Conservation (phyloP, 2,329 filamentous ascomycete genomes). For the Macrophomina pseudophaseolina region DNA sequence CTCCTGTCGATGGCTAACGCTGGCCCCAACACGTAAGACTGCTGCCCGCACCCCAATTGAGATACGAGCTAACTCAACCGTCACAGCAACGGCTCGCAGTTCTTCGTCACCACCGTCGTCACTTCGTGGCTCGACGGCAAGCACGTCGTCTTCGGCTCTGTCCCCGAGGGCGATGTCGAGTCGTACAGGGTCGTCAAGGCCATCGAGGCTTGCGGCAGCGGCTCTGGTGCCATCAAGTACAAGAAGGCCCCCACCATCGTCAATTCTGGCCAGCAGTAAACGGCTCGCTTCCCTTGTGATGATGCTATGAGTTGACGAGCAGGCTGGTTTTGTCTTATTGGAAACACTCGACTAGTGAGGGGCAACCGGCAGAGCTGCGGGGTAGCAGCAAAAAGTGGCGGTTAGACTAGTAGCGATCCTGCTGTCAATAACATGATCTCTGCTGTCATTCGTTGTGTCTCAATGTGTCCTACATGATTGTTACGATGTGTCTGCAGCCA, state of each 20-base stretch:
- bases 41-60: constrained; percentile 8
- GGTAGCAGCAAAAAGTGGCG: constrained; percentile 26
- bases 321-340: constrained; percentile 4
- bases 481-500: background rate
- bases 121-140: constrained; percentile 75
- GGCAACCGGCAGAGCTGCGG: constrained; percentile 24
- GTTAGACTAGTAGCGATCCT: constrained; percentile 26
- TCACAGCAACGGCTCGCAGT: constrained; percentile 70
- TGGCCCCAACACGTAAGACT: constrained; percentile 79
- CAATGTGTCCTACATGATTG: background rate
- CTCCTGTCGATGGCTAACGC: constrained; percentile 95
- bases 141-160: constrained; percentile 85
- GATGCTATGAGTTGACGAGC: constrained; percentile 23
- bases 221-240: constrained; percentile 58
- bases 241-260: constrained; percentile 61
- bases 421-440: constrained; percentile 16
- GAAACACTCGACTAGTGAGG: constrained; percentile 19
- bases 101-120: constrained; percentile 73
- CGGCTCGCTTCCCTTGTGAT: constrained; percentile 8
- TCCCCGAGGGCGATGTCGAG: constrained; percentile 58
- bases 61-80: constrained; percentile 30
- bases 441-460: constrained; percentile 19
- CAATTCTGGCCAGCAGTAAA: constrained; percentile 49
- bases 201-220: constrained; percentile 64
- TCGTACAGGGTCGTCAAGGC: constrained; percentile 62